Base-by-base conservation (phyloP, 2,329 filamentous ascomycete species). In the Fusarium sp. region DNA sequence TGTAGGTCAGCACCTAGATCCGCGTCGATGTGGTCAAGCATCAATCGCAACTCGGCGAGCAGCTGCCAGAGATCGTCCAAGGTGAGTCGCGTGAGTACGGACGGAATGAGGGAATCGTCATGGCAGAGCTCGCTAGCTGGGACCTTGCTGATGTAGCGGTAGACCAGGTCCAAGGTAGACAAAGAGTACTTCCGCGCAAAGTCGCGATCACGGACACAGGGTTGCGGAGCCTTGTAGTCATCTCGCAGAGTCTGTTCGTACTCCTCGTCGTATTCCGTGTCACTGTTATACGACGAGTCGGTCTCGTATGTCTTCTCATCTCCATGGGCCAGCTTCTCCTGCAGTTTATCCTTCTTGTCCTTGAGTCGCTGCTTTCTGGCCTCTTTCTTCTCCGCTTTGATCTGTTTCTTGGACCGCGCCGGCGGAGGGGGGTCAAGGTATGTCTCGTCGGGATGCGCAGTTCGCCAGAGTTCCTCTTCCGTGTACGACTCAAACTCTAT, bases 401-500 rank as follows among this genome's bases (percentile, higher is more conserved):
- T 32, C 12, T 69, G 66, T 8, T 70, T 58, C 35, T 70, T 73
- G 3, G 75, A 66, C 1, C 76, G 45, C 0, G 30, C 40, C 14
- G 75, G 77, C 3, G 77, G 71, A 0, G 77, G 78, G 2, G 78
- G 78, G 30, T 80, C 77, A 4, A 80, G 71, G 27, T 76, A 80
- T 0, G 74, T 76, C 66, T 80, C 79, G 11, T 74, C 74, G 2
- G 77, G 62, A 6, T 73, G 76, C 4, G 79, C 72, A 4, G 64
- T 74, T 50, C 75, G 72, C 78, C 77, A 79, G 11, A 77, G 68
- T 20, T 79, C 78, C 3, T 80, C 79, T 1, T 79, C 74, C 1
- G 78, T 71, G n/a, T 76, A 80, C 1, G 77, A 77, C 57, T 80
- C 78, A 12, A 80, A 66, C 38, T 80, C 79, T 72, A 79, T 70